These are phyloP conservation scores for Lentinula edodes DNA, from an alignment of 768 basidiomycete genomes.

Conservation along the genomic window DNA sequence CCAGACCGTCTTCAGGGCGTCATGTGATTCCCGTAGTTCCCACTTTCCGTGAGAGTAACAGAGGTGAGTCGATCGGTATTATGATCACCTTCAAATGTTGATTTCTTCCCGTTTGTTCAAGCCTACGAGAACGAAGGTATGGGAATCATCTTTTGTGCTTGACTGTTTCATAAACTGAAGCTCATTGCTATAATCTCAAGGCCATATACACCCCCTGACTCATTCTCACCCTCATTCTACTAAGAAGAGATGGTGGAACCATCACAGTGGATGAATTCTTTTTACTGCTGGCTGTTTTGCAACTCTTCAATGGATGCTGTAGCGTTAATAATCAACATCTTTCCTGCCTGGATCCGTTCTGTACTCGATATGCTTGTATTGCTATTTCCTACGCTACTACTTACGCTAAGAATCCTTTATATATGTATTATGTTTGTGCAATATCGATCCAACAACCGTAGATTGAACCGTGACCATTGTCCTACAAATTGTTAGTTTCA, in stretches of 20 bases:
- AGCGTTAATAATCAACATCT: neutral
- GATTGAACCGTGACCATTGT: too few species aligned
- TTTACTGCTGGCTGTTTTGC: neutral
- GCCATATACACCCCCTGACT: neutral
- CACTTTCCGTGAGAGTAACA: neutral
- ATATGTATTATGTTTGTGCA: neutral
- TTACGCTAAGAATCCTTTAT: neutral
- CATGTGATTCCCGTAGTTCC: neutral
- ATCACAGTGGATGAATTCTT: neutral
- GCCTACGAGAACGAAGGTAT: neutral
- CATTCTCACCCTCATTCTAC: neutral
- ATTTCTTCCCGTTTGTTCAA: neutral
- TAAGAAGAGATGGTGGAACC: conserved; percentile 1
- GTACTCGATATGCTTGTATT: neutral
- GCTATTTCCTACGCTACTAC: neutral
- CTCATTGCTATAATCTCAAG: neutral
- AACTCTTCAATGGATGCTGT: neutral
- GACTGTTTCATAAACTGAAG: neutral
- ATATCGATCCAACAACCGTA: too few species aligned
- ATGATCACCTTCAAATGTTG: neutral
- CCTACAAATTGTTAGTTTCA: too few species aligned
- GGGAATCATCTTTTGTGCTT: neutral
- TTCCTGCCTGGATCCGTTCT: neutral
- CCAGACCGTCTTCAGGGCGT: neutral
- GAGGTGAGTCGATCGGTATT: neutral